Conservation (phyloP, 768 basidiomycete genomes). For the Phlebiopsis gigantea region DNA sequence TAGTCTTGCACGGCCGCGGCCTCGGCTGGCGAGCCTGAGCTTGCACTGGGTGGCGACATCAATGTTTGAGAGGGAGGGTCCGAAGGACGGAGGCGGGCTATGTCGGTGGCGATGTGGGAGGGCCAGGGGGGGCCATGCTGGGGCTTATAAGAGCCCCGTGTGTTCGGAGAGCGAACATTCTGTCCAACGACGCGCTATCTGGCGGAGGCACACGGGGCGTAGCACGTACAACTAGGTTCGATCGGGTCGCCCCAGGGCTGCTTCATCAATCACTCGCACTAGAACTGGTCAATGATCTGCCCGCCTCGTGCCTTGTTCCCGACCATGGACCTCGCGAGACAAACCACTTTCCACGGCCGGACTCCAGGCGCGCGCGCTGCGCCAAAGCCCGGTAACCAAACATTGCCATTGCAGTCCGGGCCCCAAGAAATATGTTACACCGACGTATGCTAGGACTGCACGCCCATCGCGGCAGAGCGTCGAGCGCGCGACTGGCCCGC, state of each 20-base stretch:
- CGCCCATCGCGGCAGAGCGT: not conserved
- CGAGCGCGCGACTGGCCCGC: not conserved
- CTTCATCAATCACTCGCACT: slow-evolving; percentile 23
- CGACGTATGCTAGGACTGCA: not conserved
- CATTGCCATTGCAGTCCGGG: not conserved
- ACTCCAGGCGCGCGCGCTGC: slow-evolving; percentile 10
- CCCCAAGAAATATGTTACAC: not conserved
- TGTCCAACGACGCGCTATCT: slow-evolving; percentile 3
- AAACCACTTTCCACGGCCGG: not conserved
- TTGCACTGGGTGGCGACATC: not conserved
- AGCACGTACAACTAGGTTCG: slow-evolving; percentile 1
- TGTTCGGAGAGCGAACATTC: slow-evolving; percentile 1
- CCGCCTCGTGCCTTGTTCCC: slow-evolving; percentile 10
- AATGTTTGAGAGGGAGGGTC: not conserved
- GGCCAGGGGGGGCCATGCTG: not conserved
- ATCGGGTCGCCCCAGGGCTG: slow-evolving; percentile 12
- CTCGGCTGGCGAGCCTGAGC: slow-evolving; percentile 16
- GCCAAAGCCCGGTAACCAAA: slow-evolving; percentile 6
- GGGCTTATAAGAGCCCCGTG: not conserved
- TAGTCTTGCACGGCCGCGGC: slow-evolving; percentile 24
- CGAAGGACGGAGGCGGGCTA: not conserved
- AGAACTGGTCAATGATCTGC: slow-evolving; percentile 12
- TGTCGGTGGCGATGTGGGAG: not conserved
- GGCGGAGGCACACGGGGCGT: not conserved
- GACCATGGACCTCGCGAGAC: not conserved